phyloP scores from a whole-genome alignment of 129 eudicot species.

The Centaurea solstitialis region DNA sequence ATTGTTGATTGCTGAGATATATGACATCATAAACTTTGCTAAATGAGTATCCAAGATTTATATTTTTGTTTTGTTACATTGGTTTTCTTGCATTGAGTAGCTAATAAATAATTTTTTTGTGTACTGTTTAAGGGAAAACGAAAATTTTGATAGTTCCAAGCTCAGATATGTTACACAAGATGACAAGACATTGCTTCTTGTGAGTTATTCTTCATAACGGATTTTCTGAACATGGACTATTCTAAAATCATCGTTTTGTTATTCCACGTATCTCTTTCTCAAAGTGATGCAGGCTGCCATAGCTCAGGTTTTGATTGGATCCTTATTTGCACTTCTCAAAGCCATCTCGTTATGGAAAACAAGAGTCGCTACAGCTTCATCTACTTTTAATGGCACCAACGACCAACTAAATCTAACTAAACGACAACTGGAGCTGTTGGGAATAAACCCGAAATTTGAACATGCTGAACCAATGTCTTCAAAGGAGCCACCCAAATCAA shows the following conservation, averaged over 20 bases:
- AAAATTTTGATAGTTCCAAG: constrained; percentile 39
- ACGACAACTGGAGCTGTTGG: constrained; percentile 70
- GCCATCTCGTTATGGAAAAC: constrained; percentile 58
- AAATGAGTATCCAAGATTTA: neutral
- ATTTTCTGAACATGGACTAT: neutral
- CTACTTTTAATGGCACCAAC: constrained; percentile 47
- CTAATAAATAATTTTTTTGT: constrained; percentile 18
- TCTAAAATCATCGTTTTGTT: neutral
- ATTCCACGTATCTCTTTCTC: constrained; percentile 46
- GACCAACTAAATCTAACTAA: constrained; percentile 48
- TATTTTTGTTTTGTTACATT: neutral
- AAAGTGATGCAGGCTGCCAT: constrained; percentile 44
- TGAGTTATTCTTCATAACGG: constrained; percentile 41
- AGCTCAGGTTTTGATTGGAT: constrained; percentile 57
- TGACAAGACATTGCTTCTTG: too few relatives aligned
- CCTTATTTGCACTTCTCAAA: constrained; percentile 66
- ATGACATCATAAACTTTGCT: neutral
- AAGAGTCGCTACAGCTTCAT: constrained; percentile 37
- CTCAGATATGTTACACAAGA: constrained; percentile 50
- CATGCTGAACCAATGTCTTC: constrained; percentile 46
- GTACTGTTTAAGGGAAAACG: constrained; percentile 48
- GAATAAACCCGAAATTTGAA: constrained; percentile 56
- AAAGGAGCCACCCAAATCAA: constrained; percentile 63
- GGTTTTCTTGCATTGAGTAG: neutral
- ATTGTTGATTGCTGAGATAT: neutral